Percentiles rank a stretch among this genome's conserved stretches.
phyloP scores from a whole-genome alignment of 345 rosid species.

The Trapa bicornis region DNA sequence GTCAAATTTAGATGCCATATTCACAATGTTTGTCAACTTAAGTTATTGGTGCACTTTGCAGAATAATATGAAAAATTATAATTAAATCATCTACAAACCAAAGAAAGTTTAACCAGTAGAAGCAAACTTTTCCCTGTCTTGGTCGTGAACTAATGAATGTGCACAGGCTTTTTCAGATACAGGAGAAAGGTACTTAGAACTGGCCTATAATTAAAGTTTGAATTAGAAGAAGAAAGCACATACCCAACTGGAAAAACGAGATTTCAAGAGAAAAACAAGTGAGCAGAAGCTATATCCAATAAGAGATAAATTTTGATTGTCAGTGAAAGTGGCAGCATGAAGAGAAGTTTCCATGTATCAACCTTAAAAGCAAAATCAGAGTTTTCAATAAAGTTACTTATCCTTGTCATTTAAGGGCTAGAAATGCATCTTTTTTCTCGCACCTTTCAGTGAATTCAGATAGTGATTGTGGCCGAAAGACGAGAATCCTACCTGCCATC shows the following conservation, averaged over 20 bases:
- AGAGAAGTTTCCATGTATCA: neutral
- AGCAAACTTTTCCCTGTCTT: neutral
- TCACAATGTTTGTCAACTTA: neutral
- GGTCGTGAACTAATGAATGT: neutral
- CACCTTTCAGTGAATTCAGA: constrained; percentile 69
- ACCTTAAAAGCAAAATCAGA: neutral
- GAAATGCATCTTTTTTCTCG: neutral
- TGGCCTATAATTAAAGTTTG: neutral
- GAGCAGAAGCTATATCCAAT: neutral
- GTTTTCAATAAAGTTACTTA: neutral
- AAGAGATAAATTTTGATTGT: neutral
- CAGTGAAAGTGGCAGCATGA: neutral
- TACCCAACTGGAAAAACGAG: neutral
- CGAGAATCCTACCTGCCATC: constrained; percentile 89
- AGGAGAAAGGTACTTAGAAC: neutral
- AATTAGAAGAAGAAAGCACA: neutral
- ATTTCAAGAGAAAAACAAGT: neutral
- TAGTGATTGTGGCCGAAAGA: constrained; percentile 58
- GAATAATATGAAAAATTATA: neutral
- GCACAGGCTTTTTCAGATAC: neutral
- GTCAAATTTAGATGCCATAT: constrained; percentile 7
- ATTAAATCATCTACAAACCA: neutral
- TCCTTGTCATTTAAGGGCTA: neutral
- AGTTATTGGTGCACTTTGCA: neutral
- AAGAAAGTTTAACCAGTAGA: neutral